These are phyloP conservation scores for Striga asiatica DNA, from an alignment of 257 asterid species.

Conservation along the genomic window DNA sequence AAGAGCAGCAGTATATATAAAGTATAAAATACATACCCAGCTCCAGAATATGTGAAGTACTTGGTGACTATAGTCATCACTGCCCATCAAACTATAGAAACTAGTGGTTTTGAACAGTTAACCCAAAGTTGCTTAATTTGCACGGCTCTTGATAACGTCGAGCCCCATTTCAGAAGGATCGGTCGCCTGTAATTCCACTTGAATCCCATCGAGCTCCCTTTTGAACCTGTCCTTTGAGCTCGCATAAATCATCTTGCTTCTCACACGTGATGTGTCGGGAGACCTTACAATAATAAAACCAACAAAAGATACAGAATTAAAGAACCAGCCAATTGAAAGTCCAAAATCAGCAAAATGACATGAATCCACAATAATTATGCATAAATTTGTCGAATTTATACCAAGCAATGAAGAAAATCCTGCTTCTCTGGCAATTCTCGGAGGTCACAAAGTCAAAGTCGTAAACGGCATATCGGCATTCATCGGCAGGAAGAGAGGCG, in stretches of 20 bases:
- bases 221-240: slow-evolving; percentile 49
- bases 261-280: slow-evolving; percentile 49
- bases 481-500: slow-evolving; percentile 45
- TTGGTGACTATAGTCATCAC: slow-evolving; percentile 27
- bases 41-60: slow-evolving; percentile 19
- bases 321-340: too few species aligned
- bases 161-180: slow-evolving; percentile 69
- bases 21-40: slow-evolving; percentile 19
- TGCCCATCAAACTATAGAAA: slow-evolving; percentile 24
- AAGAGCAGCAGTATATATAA: too few species aligned
- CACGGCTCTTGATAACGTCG: slow-evolving; percentile 55
- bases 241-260: slow-evolving; percentile 61
- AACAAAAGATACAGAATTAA: background rate
- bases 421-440: slow-evolving; percentile 51
- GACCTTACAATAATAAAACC: slow-evolving; percentile 25
- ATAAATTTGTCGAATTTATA: too few species aligned
- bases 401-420: slow-evolving; percentile 63
- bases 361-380: too few species aligned
- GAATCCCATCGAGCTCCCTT: slow-evolving; percentile 50
- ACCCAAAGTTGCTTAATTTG: slow-evolving; percentile 25
- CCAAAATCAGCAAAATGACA: too few species aligned
- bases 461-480: slow-evolving; percentile 49
- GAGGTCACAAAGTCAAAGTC: slow-evolving; percentile 54
- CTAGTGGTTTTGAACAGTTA: background rate
- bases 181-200: slow-evolving; percentile 57